Percentiles rank a stretch among this genome's conserved stretches.
These are phyloP conservation scores for Trichoderma sp. DNA, from an alignment of 2,329 filamentous ascomycete genomes.

Conservation along the genomic window DNA sequence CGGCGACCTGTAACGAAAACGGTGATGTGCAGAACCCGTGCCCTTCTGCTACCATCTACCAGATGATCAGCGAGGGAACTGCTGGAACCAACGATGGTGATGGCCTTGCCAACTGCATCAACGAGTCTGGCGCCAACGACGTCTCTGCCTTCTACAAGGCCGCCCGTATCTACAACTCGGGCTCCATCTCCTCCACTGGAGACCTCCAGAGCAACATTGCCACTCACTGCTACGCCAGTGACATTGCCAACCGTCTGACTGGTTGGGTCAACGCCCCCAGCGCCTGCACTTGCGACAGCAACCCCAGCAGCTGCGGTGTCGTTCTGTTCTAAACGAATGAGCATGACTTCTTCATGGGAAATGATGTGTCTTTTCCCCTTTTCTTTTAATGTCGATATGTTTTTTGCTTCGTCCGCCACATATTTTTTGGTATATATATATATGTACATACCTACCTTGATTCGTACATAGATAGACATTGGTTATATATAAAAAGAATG, in stretches of 20 bases:
- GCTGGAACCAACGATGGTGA: slow-evolving; percentile 41
- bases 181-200: slow-evolving; percentile 24
- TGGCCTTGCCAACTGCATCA: slow-evolving; percentile 34
- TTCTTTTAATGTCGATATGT: background rate
- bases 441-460: background rate
- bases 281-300: slow-evolving; percentile 25
- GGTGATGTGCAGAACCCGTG: slow-evolving; percentile 28
- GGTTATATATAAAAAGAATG: background rate
- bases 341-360: background rate
- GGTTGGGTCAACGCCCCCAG: slow-evolving; percentile 25
- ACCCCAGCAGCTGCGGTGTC: slow-evolving; percentile 11
- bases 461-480: background rate
- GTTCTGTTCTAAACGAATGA: background rate
- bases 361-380: background rate
- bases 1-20: slow-evolving; percentile 36
- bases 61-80: slow-evolving; percentile 42
- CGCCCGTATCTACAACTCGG: slow-evolving; percentile 26
- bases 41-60: slow-evolving; percentile 27
- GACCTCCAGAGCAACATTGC: slow-evolving; percentile 22
- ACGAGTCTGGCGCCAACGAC: slow-evolving; percentile 11
- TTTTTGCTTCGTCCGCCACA: background rate
- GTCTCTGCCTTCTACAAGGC: slow-evolving; percentile 23
- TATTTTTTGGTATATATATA: background rate
- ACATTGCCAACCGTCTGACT: slow-evolving; percentile 26
- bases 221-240: slow-evolving; percentile 25